phyloP scores from a whole-genome alignment of 495 filamentous ascomycete genomes.

The Delitschia confertaspora region DNA sequence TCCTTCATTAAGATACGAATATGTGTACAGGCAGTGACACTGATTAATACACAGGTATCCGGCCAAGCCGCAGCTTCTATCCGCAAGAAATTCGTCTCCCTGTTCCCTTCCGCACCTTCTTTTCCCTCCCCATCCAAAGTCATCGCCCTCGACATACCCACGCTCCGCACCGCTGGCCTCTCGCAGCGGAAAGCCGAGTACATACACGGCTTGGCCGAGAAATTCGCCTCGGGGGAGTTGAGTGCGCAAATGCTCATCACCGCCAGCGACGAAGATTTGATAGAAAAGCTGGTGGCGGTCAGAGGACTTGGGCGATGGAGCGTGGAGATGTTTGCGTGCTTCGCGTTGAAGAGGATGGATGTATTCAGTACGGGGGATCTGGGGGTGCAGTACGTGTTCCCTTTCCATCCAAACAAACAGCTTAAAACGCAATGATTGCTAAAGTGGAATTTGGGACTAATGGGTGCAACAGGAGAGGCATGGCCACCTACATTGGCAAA shows the following conservation, averaged over 20 bases:
- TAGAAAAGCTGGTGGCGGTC: constrained; percentile 74
- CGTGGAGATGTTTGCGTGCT: constrained; percentile 85
- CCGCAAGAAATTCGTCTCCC: constrained; percentile 68
- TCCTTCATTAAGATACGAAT: not conserved
- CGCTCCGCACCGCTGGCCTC: constrained; percentile 72
- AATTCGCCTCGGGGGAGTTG: constrained; percentile 66
- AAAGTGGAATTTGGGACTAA: not conserved
- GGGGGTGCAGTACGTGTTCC: constrained; percentile 65
- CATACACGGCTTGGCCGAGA: constrained; percentile 70
- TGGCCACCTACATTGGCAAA: constrained; percentile 76
- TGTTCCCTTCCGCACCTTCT: constrained; percentile 12
- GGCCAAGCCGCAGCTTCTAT: constrained; percentile 84
- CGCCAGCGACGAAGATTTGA: constrained; percentile 76
- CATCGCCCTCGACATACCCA: constrained; percentile 43
- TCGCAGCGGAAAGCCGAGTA: constrained; percentile 94
- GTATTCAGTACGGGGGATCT: constrained; percentile 89
- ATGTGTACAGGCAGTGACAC: not conserved
- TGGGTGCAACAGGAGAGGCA: constrained; percentile 73
- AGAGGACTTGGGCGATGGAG: constrained; percentile 83
- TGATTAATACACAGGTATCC: constrained; percentile 56
- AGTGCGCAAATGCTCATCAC: constrained; percentile 62
- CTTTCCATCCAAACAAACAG: too few species aligned
- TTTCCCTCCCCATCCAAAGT: constrained; percentile 79
- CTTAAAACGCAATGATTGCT: constrained; percentile 2
- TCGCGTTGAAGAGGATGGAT: constrained; percentile 83